Evolutionary conservation across 2,329 filamentous ascomycete species (phyloP).

Genomic region (Monilinia fructigena): DNA sequence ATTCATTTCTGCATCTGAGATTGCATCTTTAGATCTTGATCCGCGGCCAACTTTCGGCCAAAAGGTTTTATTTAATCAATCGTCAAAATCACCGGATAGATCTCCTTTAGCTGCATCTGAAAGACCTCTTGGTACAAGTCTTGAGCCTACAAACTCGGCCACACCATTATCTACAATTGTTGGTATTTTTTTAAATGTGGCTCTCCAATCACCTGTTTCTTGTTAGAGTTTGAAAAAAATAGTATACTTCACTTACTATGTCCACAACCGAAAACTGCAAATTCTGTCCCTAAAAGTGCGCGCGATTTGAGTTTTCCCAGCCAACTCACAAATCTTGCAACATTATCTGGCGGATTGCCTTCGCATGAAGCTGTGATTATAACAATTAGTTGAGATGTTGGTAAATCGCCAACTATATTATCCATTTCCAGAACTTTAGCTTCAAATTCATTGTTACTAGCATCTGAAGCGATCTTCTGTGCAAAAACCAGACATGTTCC

Average conservation of each 20-base stretch:
- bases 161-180: slow-evolving; percentile 52
- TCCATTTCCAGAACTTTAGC: slow-evolving; percentile 57
- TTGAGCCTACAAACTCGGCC: not conserved
- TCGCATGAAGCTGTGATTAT: slow-evolving; percentile 60
- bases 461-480: slow-evolving; percentile 59
- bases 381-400: slow-evolving; percentile 59
- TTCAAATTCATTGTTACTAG: slow-evolving; percentile 57
- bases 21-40: not conserved
- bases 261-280: no score
- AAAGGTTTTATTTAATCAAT: slow-evolving; percentile 60
- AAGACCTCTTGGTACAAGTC: not conserved
- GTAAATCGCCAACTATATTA: slow-evolving; percentile 57
- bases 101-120: slow-evolving; percentile 44
- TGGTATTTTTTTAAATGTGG: slow-evolving; percentile 49
- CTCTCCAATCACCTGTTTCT: no score
- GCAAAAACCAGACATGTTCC: slow-evolving; percentile 72
- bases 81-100: slow-evolving; percentile 66
- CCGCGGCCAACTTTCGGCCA: slow-evolving; percentile 42
- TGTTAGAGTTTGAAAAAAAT: no score
- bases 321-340: no score
- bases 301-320: no score
- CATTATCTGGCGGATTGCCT: no score
- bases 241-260: no score
- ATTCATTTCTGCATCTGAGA: not conserved
- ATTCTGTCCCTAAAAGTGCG: no score